Conservation (phyloP, 148 eudicot genomes). For the Arctostaphylos glauca region DNA sequence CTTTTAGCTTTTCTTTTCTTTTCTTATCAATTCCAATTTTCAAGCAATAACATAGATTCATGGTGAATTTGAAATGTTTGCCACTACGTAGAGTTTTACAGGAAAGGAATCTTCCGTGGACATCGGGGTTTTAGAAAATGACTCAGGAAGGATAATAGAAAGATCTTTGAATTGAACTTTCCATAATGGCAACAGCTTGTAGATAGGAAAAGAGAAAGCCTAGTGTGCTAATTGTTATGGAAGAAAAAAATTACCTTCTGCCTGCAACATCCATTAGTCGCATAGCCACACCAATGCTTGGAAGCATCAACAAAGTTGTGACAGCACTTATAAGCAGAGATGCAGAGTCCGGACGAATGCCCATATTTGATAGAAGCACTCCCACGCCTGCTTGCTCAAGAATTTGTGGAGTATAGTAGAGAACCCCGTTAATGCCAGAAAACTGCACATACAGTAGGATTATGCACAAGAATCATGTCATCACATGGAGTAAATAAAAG, state of each 20-base stretch:
- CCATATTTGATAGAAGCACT: constrained; percentile 64
- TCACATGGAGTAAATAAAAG: not conserved
- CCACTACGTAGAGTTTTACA: too few relatives aligned
- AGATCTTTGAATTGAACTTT: too few relatives aligned
- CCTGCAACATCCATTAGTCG: constrained; percentile 80
- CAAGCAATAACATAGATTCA: not conserved
- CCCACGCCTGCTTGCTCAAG: constrained; percentile 87
- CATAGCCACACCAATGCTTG: constrained; percentile 78
- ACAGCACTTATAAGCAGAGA: constrained; percentile 70
- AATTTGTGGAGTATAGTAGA: constrained; percentile 88
- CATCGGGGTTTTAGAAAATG: too few relatives aligned
- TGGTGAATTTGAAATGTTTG: too few relatives aligned
- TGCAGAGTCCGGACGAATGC: constrained; percentile 66
- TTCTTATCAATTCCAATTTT: not conserved
- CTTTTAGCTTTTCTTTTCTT: too few relatives aligned
- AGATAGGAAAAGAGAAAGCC: too few relatives aligned
- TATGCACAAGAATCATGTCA: constrained; percentile 8
- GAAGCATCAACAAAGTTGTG: constrained; percentile 85
- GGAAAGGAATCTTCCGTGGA: too few relatives aligned
- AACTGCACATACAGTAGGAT: constrained; percentile 37
- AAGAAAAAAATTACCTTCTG: constrained; percentile 79
- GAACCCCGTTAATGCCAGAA: constrained; percentile 86
- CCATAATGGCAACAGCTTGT: too few relatives aligned
- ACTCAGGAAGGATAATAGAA: too few relatives aligned
- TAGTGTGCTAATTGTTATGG: too few relatives aligned